Evolutionary conservation across 805 yeast genomes (phyloP), one percentile per base, ranked within the genome.

Genomic region (Candida chilensis): DNA sequence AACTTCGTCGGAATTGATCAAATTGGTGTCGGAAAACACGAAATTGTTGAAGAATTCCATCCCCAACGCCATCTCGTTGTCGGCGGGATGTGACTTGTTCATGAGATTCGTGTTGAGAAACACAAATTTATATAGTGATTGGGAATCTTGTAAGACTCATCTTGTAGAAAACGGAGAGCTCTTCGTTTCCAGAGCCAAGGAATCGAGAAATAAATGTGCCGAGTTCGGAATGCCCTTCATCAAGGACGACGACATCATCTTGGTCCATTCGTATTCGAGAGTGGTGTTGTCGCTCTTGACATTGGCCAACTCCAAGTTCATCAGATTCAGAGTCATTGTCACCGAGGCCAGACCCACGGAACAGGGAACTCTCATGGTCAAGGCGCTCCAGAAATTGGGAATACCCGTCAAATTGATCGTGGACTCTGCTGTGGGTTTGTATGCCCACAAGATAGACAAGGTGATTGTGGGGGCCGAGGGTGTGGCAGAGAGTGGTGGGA

Each of bases 391-490:
- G 42, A 69, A 67, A 29, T 66, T 71, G 13, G 90, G 84, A 11
- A 83, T 92, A 9, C 97, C 97, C 1, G 92, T 81, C 9, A 78
- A 85, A 31, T 66, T 87, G 31, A 83, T 92, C 29, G 88, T 85
- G 12, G 99, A 92, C 50, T 77, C 86, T 32, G 94, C 95, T 5
- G 96, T 90, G 10, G 97, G 97, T 0, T 86, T 78, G 42, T 85
- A 87, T 22, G 78, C 92, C 35, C 88, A 86, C 52, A 82, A 83
- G 52, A 87, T 88, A 10, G 94, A 90, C 58, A 90, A 92, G 54
- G 83, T 92, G 4, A 71, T 92, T 40, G 92, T 92, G 40, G 99
- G 99, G 32, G 98, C 98, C 1, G 98, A 92, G 57, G 99, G 99
- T 42, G 99, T 92, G 3, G 95, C 95, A 3, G 99, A 92, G 60